phyloP scores from a whole-genome alignment of 371 early-diverging fungal species.

The Lichtheimia ramosa region DNA sequence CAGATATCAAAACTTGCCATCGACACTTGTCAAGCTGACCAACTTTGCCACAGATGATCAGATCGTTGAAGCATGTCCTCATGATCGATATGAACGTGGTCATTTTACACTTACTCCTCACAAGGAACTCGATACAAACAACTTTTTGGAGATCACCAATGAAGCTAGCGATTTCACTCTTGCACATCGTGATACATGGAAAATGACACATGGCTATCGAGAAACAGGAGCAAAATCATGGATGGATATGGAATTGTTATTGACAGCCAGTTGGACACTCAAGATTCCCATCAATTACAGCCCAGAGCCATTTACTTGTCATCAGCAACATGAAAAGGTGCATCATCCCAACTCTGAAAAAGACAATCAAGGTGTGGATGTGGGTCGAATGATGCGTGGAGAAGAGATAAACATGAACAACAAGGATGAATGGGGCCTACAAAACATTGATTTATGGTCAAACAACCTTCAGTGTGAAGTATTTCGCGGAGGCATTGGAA shows the following conservation, averaged over 20 bases:
- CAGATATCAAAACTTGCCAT: conserved; percentile 30
- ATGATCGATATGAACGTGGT: conserved; percentile 10
- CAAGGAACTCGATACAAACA: conserved; percentile 16
- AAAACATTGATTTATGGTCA: conserved; percentile 28
- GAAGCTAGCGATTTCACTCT: conserved; percentile 48
- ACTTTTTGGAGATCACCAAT: conserved; percentile 29
- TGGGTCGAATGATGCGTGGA: conserved; percentile 27
- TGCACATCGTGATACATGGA: conserved; percentile 51
- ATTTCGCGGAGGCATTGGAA: conserved; percentile 39
- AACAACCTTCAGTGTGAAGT: conserved; percentile 34
- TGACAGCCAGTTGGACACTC: conserved; percentile 44
- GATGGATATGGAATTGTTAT: conserved; percentile 47
- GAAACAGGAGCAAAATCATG: conserved; percentile 43
- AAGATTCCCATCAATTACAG: conserved; percentile 33
- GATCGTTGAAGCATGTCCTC: conserved; percentile 17
- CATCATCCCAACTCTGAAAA: conserved; percentile 23
- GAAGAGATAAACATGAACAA: conserved; percentile 35
- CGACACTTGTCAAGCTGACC: conserved; percentile 28
- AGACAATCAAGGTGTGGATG: conserved; percentile 29
- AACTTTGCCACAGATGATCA: conserved; percentile 34
- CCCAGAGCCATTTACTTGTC: conserved; percentile 35
- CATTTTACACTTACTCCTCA: conserved; percentile 14
- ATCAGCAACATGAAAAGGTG: conserved; percentile 37
- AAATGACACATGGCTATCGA: conserved; percentile 34
- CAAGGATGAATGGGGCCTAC: conserved; percentile 36